Conservation (phyloP, 2,329 filamentous ascomycete genomes). For the Septoria linicola region DNA sequence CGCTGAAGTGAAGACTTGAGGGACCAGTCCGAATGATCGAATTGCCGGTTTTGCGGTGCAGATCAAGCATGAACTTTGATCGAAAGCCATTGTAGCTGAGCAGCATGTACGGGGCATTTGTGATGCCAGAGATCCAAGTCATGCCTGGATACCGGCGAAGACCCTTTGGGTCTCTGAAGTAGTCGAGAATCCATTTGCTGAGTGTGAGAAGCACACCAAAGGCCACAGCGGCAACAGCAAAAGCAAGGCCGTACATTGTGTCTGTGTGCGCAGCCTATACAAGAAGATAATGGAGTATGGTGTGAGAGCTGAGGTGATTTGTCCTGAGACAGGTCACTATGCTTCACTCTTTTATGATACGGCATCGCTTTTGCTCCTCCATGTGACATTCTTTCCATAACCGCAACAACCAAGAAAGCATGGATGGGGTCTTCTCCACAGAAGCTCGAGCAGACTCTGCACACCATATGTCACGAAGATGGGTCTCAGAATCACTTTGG, state of each 20-base stretch:
- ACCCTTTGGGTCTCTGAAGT: conserved; percentile 49
- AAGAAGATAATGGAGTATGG: not conserved
- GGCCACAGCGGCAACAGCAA: conserved; percentile 20
- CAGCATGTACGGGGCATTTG: conserved; percentile 47
- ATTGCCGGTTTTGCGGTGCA: conserved; percentile 44
- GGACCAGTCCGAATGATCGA: conserved; percentile 50
- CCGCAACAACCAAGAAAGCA: not conserved
- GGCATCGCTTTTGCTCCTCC: not conserved
- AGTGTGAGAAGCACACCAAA: conserved; percentile 19
- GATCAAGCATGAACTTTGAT: conserved; percentile 42
- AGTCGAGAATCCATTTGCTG: conserved; percentile 33
- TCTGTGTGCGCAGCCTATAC: no score
- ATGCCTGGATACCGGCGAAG: conserved; percentile 51
- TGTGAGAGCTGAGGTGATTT: conserved; percentile 4
- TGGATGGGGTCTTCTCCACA: conserved; percentile 4
- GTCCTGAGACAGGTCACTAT: not conserved
- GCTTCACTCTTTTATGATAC: not conserved
- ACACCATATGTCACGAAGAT: not conserved
- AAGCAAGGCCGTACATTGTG: conserved; percentile 28
- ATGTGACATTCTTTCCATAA: not conserved
- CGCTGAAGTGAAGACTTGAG: conserved; percentile 47
- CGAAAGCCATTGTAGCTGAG: conserved; percentile 45
- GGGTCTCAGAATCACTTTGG: no score
- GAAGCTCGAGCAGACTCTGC: not conserved
- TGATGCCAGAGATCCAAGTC: conserved; percentile 46